Evolutionary conservation across 257 asterid genomes (phyloP), one percentile per base, ranked within the genome.

Genomic region (Nicotiana noctiflora): DNA sequence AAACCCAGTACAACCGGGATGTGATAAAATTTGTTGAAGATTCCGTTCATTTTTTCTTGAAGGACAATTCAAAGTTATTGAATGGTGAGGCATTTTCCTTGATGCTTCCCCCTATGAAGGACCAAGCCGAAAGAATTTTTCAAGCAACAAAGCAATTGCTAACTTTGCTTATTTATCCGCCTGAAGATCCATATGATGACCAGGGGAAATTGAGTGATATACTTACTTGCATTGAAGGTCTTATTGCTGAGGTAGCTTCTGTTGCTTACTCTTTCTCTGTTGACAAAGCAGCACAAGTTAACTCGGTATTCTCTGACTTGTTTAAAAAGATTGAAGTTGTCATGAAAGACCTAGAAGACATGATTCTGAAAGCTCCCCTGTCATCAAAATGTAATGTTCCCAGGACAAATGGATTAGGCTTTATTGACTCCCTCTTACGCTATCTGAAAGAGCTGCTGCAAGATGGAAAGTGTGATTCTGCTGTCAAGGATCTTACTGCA

Each of bases 221-320:
- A 37, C 76, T 67, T n/a, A 11, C 55, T 5, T 2, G 56, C 55
- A 4, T 19, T 68, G 76, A 68, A 68, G n/a, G 76, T 68, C 76
- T 37, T 68, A 68, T 68, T 37, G 31, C 56, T 37, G 76, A 68
- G 56, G 31, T n/a, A 68, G 31, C 76, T 9, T 68, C n/a, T 68
- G 76, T 52, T 37, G 76, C 76, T 68, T 37, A 68, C 76, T 68
- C 76, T 4, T 37, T 37, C 56, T 68, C 55, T 37, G n/a, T 68
- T 19, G 31, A 68, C 6, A 40, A 67, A 67, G 56, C 76, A 67
- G 55, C 29, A 37, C 55, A 67, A 67, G 76, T 67, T 67, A 37
- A 67, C n/a, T 37, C 3, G 32, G 56, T 37, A 10, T 67, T 67
- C 5, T 1, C 55, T n/a, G 55, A 67, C 31, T 67, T 37, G 10